phyloP scores from a whole-genome alignment of 192 early-diverging fungal genomes.

The Chytriomyces sp. region DNA sequence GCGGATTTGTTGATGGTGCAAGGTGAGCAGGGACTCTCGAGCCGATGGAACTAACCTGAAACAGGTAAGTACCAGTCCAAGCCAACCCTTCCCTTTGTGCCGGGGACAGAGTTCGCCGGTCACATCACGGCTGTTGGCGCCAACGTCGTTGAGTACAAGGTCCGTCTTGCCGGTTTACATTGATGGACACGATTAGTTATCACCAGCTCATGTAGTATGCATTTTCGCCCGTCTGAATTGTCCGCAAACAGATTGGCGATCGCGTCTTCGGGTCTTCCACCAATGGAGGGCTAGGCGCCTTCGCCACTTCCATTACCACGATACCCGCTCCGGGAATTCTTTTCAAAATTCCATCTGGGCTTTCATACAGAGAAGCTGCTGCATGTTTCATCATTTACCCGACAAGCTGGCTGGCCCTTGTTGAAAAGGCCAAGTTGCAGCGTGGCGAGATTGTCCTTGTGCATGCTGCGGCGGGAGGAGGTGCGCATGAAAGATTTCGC shows the following conservation, averaged over 20 bases:
- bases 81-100: conserved; percentile 39
- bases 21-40: not conserved
- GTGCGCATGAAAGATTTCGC: conserved; percentile 56
- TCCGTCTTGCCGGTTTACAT: conserved; percentile 24
- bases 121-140: conserved; percentile 19
- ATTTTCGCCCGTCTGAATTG: not conserved
- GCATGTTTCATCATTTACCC: conserved; percentile 79
- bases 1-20: conserved; percentile 22
- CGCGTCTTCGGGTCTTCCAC: conserved; percentile 71
- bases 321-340: conserved; percentile 38
- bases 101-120: conserved; percentile 43
- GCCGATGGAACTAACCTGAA: not conserved
- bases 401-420: conserved; percentile 79
- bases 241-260: conserved; percentile 56
- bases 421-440: conserved; percentile 62
- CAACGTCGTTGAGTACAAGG: conserved; percentile 16
- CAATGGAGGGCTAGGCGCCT: conserved; percentile 58
- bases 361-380: conserved; percentile 78
- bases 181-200: not conserved
- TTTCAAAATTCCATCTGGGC: conserved; percentile 61
- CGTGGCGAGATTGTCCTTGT: conserved; percentile 38
- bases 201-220: not conserved
- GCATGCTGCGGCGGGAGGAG: conserved; percentile 44
- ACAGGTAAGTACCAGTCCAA: conserved; percentile 34
- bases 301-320: conserved; percentile 71